Conservation (phyloP, 129 eudicot genomes). For the Saussurea involucrata region DNA sequence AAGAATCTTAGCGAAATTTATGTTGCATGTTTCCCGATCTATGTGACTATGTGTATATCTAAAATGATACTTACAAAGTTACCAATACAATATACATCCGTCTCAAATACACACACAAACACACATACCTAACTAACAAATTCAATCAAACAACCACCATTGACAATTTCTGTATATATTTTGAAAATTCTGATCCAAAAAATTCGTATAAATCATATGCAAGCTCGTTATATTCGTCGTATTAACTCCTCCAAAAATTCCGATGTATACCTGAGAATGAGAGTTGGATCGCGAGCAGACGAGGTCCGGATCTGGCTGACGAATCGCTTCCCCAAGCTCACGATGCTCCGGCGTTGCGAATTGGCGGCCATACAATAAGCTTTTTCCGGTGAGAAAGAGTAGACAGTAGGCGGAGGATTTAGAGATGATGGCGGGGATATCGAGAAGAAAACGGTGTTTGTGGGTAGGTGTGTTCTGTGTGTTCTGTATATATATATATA, state of each 20-base stretch:
- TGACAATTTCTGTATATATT: neutral
- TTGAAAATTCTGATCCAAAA: neutral
- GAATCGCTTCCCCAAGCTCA: conserved; percentile 48
- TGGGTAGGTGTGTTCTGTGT: conserved; percentile 15
- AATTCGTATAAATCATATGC: neutral
- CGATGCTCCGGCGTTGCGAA: conserved; percentile 42
- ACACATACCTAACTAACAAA: neutral
- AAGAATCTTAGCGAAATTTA: neutral
- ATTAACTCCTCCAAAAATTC: neutral
- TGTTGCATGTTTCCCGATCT: neutral
- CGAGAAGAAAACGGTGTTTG: neutral
- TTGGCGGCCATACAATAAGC: conserved; percentile 65
- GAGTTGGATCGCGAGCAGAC: conserved; percentile 32
- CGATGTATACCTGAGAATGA: conserved; percentile 34
- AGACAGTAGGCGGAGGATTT: neutral
- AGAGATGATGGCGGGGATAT: neutral
- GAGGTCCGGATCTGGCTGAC: conserved; percentile 50
- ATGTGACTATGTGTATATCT: neutral
- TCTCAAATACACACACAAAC: too few relatives aligned
- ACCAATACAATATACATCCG: neutral
- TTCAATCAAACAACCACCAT: conserved; percentile 1
- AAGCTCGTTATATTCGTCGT: conserved; percentile 3
- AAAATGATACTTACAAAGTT: neutral
- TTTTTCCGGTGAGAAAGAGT: conserved; percentile 23
- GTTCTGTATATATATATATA: neutral